Percentiles rank a stretch among this genome's conserved stretches.
Conservation (phyloP, 169 alveolate species). For the Plasmodium knowlesi region DNA sequence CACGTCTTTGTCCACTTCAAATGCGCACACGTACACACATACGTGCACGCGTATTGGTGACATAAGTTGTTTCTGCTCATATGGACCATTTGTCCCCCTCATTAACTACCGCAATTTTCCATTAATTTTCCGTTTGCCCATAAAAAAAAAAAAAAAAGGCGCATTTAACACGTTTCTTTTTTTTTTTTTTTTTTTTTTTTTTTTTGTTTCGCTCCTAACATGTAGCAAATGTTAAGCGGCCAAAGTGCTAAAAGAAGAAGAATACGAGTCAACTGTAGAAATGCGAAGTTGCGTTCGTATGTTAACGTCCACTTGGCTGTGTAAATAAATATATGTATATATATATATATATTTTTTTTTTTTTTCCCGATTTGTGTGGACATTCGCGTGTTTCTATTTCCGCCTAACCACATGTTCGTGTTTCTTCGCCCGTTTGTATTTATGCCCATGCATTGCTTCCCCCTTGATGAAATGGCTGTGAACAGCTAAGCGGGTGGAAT, state of each 20-base stretch:
- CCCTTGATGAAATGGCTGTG: not conserved
- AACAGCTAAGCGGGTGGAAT: not conserved
- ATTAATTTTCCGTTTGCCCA: not conserved
- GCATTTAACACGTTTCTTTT: not conserved
- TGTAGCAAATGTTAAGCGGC: not conserved
- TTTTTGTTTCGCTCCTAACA: not conserved
- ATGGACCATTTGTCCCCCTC: not conserved
- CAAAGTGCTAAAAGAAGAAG: not conserved
- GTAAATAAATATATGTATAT: too few species aligned
- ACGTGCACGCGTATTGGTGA: not conserved
- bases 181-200: not conserved
- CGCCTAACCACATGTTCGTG: not conserved
- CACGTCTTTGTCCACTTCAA: not conserved
- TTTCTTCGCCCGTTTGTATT: not conserved
- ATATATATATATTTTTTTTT: too few species aligned
- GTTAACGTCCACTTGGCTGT: not conserved
- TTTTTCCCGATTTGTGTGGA: not conserved
- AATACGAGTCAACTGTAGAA: slow-evolving; percentile 2
- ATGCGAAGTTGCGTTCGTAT: not conserved
- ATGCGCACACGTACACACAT: not conserved
- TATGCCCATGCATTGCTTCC: not conserved
- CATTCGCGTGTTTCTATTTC: not conserved
- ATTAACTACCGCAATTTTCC: not conserved
- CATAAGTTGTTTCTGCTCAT: not conserved
- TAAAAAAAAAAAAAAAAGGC: not conserved